These are phyloP conservation scores for Globisporangium alternatum DNA, from an alignment of 352 stramenopile species.

Conservation along the genomic window DNA sequence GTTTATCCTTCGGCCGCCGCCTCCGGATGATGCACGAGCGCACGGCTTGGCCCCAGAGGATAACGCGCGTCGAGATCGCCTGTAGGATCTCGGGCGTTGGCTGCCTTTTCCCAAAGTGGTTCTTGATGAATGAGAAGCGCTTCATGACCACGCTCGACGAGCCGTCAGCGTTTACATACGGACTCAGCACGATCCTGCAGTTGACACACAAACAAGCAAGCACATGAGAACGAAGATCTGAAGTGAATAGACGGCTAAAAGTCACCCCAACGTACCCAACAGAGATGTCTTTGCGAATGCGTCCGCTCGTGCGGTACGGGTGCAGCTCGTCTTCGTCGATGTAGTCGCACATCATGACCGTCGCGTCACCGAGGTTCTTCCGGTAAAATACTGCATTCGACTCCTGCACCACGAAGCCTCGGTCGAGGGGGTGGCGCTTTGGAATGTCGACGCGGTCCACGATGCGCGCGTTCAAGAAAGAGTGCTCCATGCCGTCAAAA, in stretches of 20 bases:
- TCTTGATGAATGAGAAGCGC: slow-evolving; percentile 66
- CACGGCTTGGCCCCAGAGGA: slow-evolving; percentile 63
- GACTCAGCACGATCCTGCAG: slow-evolving; percentile 35
- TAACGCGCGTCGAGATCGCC: slow-evolving; percentile 59
- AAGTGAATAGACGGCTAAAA: neutral
- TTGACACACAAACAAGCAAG: neutral
- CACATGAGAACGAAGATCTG: neutral
- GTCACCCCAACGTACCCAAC: slow-evolving; percentile 29
- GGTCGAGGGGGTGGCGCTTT: slow-evolving; percentile 23
- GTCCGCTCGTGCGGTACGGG: slow-evolving; percentile 38
- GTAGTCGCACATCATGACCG: slow-evolving; percentile 51
- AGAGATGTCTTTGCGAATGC: slow-evolving; percentile 57
- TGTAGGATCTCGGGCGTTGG: slow-evolving; percentile 50
- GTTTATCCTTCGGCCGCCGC: slow-evolving; percentile 26
- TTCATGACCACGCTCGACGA: slow-evolving; percentile 49
- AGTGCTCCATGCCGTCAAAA: slow-evolving; percentile 53
- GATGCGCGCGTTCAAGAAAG: slow-evolving; percentile 53
- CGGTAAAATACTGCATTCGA: slow-evolving; percentile 60
- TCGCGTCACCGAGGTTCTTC: slow-evolving; percentile 38
- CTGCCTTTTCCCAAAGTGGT: slow-evolving; percentile 45
- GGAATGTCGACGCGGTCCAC: slow-evolving; percentile 62
- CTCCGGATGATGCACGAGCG: slow-evolving; percentile 47
- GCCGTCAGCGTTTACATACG: slow-evolving; percentile 35
- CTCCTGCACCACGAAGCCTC: slow-evolving; percentile 58
- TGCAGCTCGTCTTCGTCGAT: slow-evolving; percentile 63